phyloP scores from a whole-genome alignment of 768 basidiomycete species.

The Mycena haematopus region DNA sequence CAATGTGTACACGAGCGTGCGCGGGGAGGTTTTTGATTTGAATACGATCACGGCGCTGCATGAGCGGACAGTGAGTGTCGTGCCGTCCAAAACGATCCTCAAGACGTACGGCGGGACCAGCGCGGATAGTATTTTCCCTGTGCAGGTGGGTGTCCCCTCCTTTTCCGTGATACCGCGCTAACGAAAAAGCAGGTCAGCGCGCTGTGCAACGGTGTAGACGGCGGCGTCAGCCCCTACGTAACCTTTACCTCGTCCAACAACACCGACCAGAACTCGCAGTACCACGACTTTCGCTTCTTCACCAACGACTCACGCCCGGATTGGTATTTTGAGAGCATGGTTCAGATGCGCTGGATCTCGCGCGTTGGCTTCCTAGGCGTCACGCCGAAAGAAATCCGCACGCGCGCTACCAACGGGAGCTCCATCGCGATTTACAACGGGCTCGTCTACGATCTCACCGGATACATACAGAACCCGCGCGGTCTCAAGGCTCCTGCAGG shows the following conservation, averaged over 20 bases:
- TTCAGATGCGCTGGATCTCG: conserved; percentile 86
- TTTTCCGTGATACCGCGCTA: background rate
- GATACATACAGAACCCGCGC: conserved; percentile 78
- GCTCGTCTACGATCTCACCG: conserved; percentile 85
- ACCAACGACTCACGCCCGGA: conserved; percentile 93
- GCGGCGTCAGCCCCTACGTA: conserved; percentile 85
- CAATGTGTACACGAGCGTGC: conserved; percentile 81
- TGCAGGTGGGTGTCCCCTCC: conserved; percentile 65
- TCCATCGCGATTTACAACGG: conserved; percentile 88
- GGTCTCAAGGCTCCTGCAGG: conserved; percentile 56
- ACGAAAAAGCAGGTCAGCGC: conserved; percentile 73
- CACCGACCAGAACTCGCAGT: conserved; percentile 76
- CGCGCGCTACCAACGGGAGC: conserved; percentile 65
- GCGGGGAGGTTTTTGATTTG: conserved; percentile 96
- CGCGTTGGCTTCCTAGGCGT: conserved; percentile 90
- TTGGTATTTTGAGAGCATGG: conserved; percentile 98
- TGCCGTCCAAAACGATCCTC: conserved; percentile 75
- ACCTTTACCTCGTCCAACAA: conserved; percentile 78
- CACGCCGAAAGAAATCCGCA: conserved; percentile 75
- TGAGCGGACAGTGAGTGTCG: conserved; percentile 69
- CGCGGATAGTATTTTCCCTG: conserved; percentile 86
- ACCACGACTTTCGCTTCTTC: conserved; percentile 95
- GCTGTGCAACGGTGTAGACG: conserved; percentile 86
- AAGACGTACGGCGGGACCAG: conserved; percentile 79
- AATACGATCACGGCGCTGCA: conserved; percentile 72